These are phyloP conservation scores for Macrophomina tecta DNA, from an alignment of 2,329 filamentous ascomycete genomes.

Conservation along the genomic window DNA sequence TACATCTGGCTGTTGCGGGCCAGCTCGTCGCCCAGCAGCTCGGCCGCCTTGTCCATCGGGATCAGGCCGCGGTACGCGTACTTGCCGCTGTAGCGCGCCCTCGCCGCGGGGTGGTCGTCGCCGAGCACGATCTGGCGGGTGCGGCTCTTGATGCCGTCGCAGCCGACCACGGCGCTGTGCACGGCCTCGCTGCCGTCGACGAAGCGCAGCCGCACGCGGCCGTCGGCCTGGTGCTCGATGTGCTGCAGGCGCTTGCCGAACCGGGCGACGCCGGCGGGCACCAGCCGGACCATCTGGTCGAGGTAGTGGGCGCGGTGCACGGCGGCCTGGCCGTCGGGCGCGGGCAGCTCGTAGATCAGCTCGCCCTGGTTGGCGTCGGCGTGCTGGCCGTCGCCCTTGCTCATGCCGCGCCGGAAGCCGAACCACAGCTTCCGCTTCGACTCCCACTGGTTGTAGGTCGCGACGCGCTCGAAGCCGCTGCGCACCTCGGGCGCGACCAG, in stretches of 20 bases:
- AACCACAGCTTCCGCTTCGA: conserved; percentile 50
- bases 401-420: conserved; percentile 47
- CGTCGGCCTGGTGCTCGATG: conserved; percentile 35
- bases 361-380: conserved; percentile 34
- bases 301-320: conserved; percentile 58
- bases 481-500: conserved; percentile 56
- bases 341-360: conserved; percentile 35
- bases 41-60: conserved; percentile 61
- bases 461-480: conserved; percentile 51
- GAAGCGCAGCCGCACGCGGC: conserved; percentile 46
- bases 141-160: conserved; percentile 68
- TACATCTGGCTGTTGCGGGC: conserved; percentile 61
- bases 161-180: conserved; percentile 61
- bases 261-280: conserved; percentile 49
- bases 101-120: conserved; percentile 49
- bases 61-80: conserved; percentile 68
- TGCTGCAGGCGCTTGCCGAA: conserved; percentile 49
- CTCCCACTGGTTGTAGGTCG: conserved; percentile 47
- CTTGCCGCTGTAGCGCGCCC: conserved; percentile 61
- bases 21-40: conserved; percentile 56
- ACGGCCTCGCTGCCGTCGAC: conserved; percentile 52
- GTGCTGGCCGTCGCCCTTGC: conserved; percentile 32
- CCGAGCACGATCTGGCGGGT: conserved; percentile 61
- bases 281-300: conserved; percentile 54
- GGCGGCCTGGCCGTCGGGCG: conserved; percentile 34